These are phyloP conservation scores for Naegleria gruberi DNA, from an alignment of 208 protist genomes.

Conservation along the genomic window DNA sequence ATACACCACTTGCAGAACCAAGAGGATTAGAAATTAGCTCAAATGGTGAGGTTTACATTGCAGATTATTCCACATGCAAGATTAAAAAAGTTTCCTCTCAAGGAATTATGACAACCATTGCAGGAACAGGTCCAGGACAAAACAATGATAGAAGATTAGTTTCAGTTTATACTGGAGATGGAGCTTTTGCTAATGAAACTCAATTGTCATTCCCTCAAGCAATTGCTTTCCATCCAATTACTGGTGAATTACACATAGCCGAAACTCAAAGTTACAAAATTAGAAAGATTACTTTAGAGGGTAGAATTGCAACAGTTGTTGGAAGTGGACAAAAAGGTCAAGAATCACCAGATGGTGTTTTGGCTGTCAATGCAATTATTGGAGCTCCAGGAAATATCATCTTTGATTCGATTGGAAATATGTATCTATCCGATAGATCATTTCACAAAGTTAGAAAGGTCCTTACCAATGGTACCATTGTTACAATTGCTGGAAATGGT, in stretches of 20 bases:
- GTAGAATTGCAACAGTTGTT: neutral
- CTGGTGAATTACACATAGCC: neutral
- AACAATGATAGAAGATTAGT: too few relatives aligned
- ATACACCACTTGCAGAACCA: too few relatives aligned
- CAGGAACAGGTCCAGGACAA: neutral
- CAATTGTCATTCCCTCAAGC: neutral
- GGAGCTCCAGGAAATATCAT: neutral
- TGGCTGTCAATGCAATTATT: neutral
- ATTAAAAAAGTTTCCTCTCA: neutral
- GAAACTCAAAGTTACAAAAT: neutral
- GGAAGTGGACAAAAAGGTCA: neutral
- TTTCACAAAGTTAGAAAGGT: neutral
- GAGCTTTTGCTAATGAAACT: neutral
- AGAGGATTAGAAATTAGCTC: neutral
- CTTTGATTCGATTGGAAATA: neutral
- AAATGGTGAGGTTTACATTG: neutral
- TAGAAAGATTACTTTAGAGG: neutral
- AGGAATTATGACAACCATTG: neutral
- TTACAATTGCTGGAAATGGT: neutral
- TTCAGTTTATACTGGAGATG: neutral
- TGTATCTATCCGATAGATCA: neutral
- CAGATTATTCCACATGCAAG: neutral
- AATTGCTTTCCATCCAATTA: neutral
- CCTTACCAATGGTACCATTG: too few relatives aligned
- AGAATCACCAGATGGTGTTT: neutral